A percentile compares a stretch with the other conserved stretches of the same genome.
These are phyloP conservation scores for Escovopsis sp. DNA, from an alignment of 2,329 filamentous ascomycete genomes.

Conservation along the genomic window DNA sequence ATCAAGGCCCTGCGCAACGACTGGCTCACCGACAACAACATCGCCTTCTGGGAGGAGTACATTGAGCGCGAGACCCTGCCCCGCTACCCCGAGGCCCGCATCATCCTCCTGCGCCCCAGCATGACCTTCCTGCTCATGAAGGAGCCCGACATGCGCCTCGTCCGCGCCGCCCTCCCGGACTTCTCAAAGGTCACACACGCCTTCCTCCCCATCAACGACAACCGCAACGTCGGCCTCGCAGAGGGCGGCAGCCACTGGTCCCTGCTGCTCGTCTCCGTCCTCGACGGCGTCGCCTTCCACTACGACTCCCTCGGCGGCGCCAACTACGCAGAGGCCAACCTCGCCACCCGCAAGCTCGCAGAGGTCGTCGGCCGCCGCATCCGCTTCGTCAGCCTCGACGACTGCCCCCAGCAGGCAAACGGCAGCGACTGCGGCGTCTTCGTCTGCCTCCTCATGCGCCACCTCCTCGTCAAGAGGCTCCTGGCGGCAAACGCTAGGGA, in stretches of 20 bases:
- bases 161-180: slow-evolving; percentile 60
- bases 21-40: slow-evolving; percentile 96
- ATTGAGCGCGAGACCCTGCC: slow-evolving; percentile 79
- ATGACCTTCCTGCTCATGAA: slow-evolving; percentile 89
- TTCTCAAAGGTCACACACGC: slow-evolving; percentile 75
- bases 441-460: slow-evolving; percentile 88
- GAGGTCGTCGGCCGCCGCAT: slow-evolving; percentile 51
- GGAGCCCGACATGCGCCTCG: slow-evolving; percentile 39
- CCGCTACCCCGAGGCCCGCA: slow-evolving; percentile 67
- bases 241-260: slow-evolving; percentile 95
- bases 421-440: slow-evolving; percentile 90
- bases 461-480: slow-evolving; percentile 74
- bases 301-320: slow-evolving; percentile 74
- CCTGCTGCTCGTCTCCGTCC: slow-evolving; percentile 71
- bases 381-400: slow-evolving; percentile 66
- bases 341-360: slow-evolving; percentile 54
- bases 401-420: slow-evolving; percentile 85
- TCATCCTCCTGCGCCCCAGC: slow-evolving; percentile 78
- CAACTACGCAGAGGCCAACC: slow-evolving; percentile 60
- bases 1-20: slow-evolving; percentile 77
- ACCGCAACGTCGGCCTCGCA: slow-evolving; percentile 56
- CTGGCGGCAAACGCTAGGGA: slow-evolving; percentile 64
- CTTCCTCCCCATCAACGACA: slow-evolving; percentile 92
- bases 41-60: slow-evolving; percentile 96
- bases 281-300: slow-evolving; percentile 88